A percentile compares a stretch with the other conserved stretches of the same genome.
phyloP scores from a whole-genome alignment of 1,139 yeast genomes.

The Petasospora fabianii region DNA sequence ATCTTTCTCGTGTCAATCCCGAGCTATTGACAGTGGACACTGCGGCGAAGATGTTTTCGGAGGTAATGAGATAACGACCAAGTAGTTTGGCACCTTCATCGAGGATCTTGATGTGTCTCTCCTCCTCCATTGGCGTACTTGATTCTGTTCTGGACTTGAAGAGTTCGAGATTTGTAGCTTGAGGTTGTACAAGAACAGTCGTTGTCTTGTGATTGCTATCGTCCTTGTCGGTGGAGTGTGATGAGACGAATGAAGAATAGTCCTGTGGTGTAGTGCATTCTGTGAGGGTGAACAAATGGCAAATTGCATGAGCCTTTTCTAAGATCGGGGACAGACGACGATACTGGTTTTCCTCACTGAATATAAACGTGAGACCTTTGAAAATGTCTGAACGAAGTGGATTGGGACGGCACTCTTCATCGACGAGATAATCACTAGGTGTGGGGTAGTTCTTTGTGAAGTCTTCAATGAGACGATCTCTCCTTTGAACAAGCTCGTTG shows the following conservation, averaged over 20 bases:
- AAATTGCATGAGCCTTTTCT: conserved; percentile 2
- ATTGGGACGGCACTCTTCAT: conserved; percentile 9
- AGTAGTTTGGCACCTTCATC: conserved; percentile 17
- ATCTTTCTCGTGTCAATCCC: conserved; percentile 12
- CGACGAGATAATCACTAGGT: conserved; percentile 8
- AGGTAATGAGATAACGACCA: conserved; percentile 13
- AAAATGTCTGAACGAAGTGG: conserved; percentile 10
- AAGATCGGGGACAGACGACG: conserved; percentile 11
- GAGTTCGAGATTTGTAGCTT: conserved; percentile 1
- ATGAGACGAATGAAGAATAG: conserved; percentile 7
- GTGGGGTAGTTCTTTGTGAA: conserved; percentile 18
- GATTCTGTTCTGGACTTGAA: conserved; percentile 3
- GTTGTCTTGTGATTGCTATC: not conserved
- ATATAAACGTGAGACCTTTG: conserved; percentile 7
- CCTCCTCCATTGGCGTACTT: conserved; percentile 1
- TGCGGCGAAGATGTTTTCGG: conserved; percentile 18
- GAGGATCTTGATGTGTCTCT: conserved; percentile 5
- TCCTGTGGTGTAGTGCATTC: not conserved
- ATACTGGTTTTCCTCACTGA: conserved; percentile 11
- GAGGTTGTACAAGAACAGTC: conserved; percentile 14
- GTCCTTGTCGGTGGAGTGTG: not conserved
- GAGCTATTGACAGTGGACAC: conserved; percentile 8
- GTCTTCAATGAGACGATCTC: conserved; percentile 8
- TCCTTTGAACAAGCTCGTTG: conserved; percentile 3
- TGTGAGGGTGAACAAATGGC: not conserved